Conservation (phyloP, 495 filamentous ascomycete genomes). For the Pseudoneurospora amorphoporcata region DNA sequence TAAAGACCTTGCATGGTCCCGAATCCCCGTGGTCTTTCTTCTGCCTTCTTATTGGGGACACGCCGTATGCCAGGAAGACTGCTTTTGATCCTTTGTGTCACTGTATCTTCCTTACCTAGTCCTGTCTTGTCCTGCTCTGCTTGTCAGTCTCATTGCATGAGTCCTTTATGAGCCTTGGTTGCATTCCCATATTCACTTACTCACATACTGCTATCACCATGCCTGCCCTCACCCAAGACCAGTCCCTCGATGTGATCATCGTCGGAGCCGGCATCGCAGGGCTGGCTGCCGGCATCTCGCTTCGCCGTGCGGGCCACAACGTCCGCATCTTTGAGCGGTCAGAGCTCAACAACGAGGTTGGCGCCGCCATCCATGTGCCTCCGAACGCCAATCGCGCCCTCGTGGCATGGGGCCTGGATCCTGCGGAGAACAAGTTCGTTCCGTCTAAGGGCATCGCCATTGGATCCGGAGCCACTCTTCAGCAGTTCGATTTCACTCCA, state of each 20-base stretch:
- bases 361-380: slow-evolving; percentile 42
- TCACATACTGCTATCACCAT: not conserved
- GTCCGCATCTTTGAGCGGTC: slow-evolving; percentile 45
- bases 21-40: not conserved
- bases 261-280: slow-evolving; percentile 45
- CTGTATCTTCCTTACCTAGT: not conserved
- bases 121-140: not conserved
- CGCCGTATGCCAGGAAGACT: not conserved
- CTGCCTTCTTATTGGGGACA: not conserved
- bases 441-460: slow-evolving; percentile 18
- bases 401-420: slow-evolving; percentile 34
- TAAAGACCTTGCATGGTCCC: not conserved
- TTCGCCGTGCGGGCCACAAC: slow-evolving; percentile 38
- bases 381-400: slow-evolving; percentile 41
- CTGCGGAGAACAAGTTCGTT: slow-evolving; percentile 22
- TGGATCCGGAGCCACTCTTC: slow-evolving; percentile 21
- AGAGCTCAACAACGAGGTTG: slow-evolving; percentile 38
- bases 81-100: not conserved
- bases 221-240: not conserved
- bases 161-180: not conserved
- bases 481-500: slow-evolving; percentile 22
- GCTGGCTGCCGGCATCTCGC: slow-evolving; percentile 38
- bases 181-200: not conserved
- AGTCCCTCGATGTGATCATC: slow-evolving; percentile 32
- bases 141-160: not conserved